These are phyloP conservation scores for Stephania yunnanensis DNA, from an alignment of 164 flowering plant genomes.

Conservation along the genomic window DNA sequence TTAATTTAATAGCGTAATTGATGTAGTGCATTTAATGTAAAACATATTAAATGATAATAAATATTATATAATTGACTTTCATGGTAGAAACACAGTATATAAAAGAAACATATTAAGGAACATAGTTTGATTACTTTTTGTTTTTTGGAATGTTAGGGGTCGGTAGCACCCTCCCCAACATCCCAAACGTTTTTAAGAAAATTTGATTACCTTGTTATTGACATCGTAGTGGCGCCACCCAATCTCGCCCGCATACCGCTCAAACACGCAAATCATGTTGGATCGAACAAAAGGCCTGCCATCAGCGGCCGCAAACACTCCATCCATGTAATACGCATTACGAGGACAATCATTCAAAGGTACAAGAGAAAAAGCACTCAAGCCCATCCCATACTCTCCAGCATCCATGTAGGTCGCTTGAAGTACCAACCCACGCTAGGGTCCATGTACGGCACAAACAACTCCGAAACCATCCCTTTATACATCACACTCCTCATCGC, in stretches of 20 bases:
- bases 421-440: conserved; percentile 58
- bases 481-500: conserved; percentile 52
- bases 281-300: conserved; percentile 45
- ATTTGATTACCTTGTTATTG: too few relatives aligned
- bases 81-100: too few relatives aligned
- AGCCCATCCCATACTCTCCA: conserved; percentile 66
- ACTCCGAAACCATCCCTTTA: conserved; percentile 60
- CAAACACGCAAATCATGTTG: conserved; percentile 54
- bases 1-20: too few relatives aligned
- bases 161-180: too few relatives aligned
- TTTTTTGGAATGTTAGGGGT: too few relatives aligned
- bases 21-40: too few relatives aligned
- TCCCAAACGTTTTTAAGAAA: too few relatives aligned
- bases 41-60: too few relatives aligned
- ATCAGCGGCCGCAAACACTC: conserved; percentile 34
- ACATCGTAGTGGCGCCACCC: conserved; percentile 53
- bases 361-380: conserved; percentile 39
- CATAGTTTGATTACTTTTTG: too few relatives aligned
- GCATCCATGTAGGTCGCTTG: conserved; percentile 70
- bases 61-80: too few relatives aligned
- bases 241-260: conserved; percentile 58
- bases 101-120: too few relatives aligned
- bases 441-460: conserved; percentile 81
- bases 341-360: conserved; percentile 68
- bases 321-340: conserved; percentile 57